A percentile compares a stretch with the other conserved stretches of the same genome.
phyloP scores from a whole-genome alignment of 257 asterid genomes.

The Lithospermum erythrorhizon region DNA sequence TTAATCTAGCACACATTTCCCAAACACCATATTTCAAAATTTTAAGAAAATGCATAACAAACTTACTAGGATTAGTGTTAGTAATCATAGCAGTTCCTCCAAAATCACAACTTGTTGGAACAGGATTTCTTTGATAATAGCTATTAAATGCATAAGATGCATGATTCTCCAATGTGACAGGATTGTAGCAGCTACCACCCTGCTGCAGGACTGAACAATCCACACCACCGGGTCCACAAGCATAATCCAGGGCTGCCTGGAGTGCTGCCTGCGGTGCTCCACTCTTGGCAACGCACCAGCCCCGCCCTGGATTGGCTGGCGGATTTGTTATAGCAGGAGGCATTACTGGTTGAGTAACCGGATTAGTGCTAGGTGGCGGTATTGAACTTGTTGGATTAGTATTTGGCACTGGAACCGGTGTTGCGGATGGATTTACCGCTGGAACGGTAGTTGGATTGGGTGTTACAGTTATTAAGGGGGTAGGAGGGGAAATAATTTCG shows the following conservation, averaged over 20 bases:
- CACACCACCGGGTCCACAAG: constrained; percentile 82
- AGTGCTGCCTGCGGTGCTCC: constrained; percentile 39
- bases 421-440: constrained; percentile 22
- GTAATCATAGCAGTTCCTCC: constrained; percentile 68
- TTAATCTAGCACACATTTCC: not conserved
- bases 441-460: constrained; percentile 26
- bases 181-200: constrained; percentile 60
- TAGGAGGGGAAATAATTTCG: constrained; percentile 33
- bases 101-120: constrained; percentile 72
- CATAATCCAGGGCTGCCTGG: constrained; percentile 76
- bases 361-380: constrained; percentile 25
- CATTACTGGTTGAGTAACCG: no score
- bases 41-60: not conserved
- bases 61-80: constrained; percentile 67
- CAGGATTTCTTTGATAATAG: constrained; percentile 75
- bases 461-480: constrained; percentile 23
- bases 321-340: constrained; percentile 33
- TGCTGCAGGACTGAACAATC: constrained; percentile 74
- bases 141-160: constrained; percentile 83
- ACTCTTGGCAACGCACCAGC: constrained; percentile 79
- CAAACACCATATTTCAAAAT: not conserved
- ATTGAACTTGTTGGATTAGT: constrained; percentile 23
- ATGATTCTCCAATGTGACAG: constrained; percentile 50
- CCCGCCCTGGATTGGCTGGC: constrained; percentile 45
- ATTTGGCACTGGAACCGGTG: constrained; percentile 16